Evolutionary conservation across 2,329 filamentous ascomycete genomes (phyloP).

Genomic region (Hymenoscyphus infarciens): DNA sequence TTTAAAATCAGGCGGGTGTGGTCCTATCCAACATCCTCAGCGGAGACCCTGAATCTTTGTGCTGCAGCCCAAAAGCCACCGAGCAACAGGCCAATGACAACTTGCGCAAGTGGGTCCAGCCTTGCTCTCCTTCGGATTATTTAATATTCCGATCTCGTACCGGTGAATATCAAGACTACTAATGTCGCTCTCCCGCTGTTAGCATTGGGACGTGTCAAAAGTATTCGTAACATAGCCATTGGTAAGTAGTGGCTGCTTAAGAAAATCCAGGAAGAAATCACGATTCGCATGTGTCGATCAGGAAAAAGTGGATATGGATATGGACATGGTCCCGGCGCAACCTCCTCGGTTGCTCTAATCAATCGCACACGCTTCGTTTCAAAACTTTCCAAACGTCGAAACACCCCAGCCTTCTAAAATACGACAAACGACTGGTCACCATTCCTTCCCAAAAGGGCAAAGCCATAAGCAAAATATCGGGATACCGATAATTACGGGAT

Average conservation of each 20-base stretch:
- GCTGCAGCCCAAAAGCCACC: background rate
- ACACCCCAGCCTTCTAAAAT: background rate
- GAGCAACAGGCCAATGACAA: background rate
- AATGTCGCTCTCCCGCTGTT: background rate
- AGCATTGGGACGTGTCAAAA: background rate
- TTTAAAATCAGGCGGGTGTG: no score
- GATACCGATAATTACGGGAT: background rate
- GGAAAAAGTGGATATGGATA: no score
- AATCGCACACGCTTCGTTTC: background rate
- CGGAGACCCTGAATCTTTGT: background rate
- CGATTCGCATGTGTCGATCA: no score
- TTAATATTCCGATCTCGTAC: background rate
- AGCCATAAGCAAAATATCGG: background rate
- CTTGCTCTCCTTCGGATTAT: background rate
- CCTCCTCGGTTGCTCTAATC: background rate
- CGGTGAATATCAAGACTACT: background rate
- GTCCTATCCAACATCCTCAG: no score
- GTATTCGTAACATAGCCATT: background rate
- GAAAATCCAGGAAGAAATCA: no score
- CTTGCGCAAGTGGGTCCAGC: slow-evolving; percentile 1
- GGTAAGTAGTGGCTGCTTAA: background rate
- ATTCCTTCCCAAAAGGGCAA: background rate
- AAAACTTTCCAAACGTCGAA: background rate
- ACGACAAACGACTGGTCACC: background rate
- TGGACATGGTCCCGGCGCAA: background rate